Base-by-base conservation (phyloP, 116 monocot species). In the Papilionanthe hybrid region DNA sequence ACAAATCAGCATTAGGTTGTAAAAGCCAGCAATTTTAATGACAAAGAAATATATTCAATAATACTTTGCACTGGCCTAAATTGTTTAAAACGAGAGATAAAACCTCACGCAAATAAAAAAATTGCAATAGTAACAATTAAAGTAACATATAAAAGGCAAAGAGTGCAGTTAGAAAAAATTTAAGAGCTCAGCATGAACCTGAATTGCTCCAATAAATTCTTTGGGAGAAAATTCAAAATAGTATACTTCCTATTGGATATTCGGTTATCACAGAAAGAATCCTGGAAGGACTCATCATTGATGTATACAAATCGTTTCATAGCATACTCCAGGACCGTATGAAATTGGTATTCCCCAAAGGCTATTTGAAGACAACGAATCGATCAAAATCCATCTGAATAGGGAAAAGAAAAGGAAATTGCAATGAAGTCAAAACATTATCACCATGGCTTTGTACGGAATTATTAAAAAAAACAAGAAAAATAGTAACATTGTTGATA, bases 151-250 rank as follows among this genome's bases (percentile, higher is more conserved):
- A 29, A 73, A 73, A 73, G 44, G 22, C 19, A 22, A 71, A 9
- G n/a, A 7, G n/a, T n/a, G 44, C 20, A 41, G 18, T 71, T 43
- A 73, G 8, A 25, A 78, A 9, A 25, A 63, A 12, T 42, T 55
- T 9, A 57, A 37, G 20, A 41, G 4, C 25, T 57, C 32, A 29
- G 15, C n/a, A 1, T 82, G 82, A 78, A 96, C 94, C 92, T 91
- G 92, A 97, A 97, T 81, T 97, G 97, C 60, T 97, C 97, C 94
- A 92, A 94, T 84, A 97, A 75, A 82, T 97, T 97, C 84, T 97
- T 94, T 2, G 97, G 97, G 17, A 97, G 88, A 80, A 97, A 97
- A 87, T 97, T 94, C 78, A 91, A 79, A 20, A 94, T 63, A 3
- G 94, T 97, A 76, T 97, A 97, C 79, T 97, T 97, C 80, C 87